phyloP scores from a whole-genome alignment of 2,329 filamentous ascomycete genomes.

The Sodiomyces alkalinus region DNA sequence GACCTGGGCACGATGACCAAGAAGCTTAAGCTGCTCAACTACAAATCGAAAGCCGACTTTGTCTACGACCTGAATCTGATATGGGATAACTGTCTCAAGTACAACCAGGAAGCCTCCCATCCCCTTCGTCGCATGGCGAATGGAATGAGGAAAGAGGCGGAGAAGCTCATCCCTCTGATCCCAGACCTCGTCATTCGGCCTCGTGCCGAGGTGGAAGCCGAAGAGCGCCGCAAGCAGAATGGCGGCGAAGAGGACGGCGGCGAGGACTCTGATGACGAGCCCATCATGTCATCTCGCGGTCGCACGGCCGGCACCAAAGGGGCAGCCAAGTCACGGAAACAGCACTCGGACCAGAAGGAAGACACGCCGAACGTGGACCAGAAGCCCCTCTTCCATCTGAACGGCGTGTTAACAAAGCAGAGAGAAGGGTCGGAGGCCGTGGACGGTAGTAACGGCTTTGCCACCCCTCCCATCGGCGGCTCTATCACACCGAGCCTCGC shows the following conservation, averaged over 20 bases:
- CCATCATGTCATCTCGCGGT: conserved; percentile 93
- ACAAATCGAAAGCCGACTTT: conserved; percentile 88
- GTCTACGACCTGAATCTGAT: conserved; percentile 87
- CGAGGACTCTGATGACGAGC: conserved; percentile 92
- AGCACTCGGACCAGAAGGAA: conserved; percentile 58
- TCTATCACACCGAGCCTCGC: conserved; percentile 61
- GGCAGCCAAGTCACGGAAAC: conserved; percentile 62
- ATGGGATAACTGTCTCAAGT: conserved; percentile 92
- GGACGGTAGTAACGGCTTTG: conserved; percentile 74
- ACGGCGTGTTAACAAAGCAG: conserved; percentile 44
- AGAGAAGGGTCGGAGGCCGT: conserved; percentile 62
- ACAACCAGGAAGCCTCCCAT: conserved; percentile 82
- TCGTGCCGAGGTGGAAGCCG: conserved; percentile 84
- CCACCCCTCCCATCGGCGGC: conserved; percentile 58
- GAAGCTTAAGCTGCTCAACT: conserved; percentile 69
- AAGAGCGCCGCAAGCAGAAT: conserved; percentile 71
- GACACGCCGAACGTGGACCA: conserved; percentile 62
- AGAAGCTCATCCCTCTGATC: conserved; percentile 89
- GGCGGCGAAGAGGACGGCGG: conserved; percentile 69
- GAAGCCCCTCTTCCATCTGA: conserved; percentile 56
- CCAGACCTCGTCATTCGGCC: conserved; percentile 84
- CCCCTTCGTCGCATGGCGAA: conserved; percentile 84
- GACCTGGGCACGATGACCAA: conserved; percentile 97
- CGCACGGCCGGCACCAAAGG: conserved; percentile 76
- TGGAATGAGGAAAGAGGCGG: conserved; percentile 93